Evolutionary conservation across 2,329 filamentous ascomycete genomes (phyloP).

Genomic region (Drechslerella stenobrocha): DNA sequence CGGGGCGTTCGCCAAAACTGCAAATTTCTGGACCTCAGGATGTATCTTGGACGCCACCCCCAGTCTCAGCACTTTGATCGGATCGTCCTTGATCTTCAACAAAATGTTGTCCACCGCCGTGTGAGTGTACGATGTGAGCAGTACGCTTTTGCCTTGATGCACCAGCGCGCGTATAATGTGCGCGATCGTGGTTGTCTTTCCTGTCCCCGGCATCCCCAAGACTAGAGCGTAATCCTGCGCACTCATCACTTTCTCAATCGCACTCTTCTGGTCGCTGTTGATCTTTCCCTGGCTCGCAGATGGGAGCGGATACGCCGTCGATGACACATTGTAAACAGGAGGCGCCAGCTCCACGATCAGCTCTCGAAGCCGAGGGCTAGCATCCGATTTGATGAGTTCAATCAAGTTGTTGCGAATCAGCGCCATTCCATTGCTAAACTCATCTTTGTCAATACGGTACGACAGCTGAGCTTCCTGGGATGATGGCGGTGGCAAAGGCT

Average conservation of each 20-base stretch:
- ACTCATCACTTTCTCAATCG: constrained; percentile 93
- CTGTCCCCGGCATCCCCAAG: constrained; percentile 95
- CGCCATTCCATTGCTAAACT: constrained; percentile 98
- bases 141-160: constrained; percentile 84
- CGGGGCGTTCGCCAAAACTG: constrained; percentile 72
- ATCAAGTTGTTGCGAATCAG: constrained; percentile 91
- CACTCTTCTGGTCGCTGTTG: constrained; percentile 82
- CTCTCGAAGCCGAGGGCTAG: constrained; percentile 59
- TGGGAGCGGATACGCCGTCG: constrained; percentile 67
- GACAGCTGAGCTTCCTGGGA: constrained; percentile 61
- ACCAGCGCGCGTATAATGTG: constrained; percentile 92
- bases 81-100: constrained; percentile 80
- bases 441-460: constrained; percentile 93
- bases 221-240: constrained; percentile 96
- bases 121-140: constrained; percentile 94
- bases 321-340: constrained; percentile 71
- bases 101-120: constrained; percentile 98
- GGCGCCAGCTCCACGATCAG: constrained; percentile 76
- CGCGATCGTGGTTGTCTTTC: constrained; percentile 96
- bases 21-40: constrained; percentile 82
- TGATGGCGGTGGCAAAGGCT: constrained; percentile 51
- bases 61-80: constrained; percentile 78
- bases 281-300: constrained; percentile 66
- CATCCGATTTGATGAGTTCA: constrained; percentile 73
- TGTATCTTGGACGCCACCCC: constrained; percentile 73